Percentiles rank a stretch among this genome's conserved stretches.
These are phyloP conservation scores for Aspergillus glaucus DNA, from an alignment of 2,329 filamentous ascomycete genomes.

Conservation along the genomic window DNA sequence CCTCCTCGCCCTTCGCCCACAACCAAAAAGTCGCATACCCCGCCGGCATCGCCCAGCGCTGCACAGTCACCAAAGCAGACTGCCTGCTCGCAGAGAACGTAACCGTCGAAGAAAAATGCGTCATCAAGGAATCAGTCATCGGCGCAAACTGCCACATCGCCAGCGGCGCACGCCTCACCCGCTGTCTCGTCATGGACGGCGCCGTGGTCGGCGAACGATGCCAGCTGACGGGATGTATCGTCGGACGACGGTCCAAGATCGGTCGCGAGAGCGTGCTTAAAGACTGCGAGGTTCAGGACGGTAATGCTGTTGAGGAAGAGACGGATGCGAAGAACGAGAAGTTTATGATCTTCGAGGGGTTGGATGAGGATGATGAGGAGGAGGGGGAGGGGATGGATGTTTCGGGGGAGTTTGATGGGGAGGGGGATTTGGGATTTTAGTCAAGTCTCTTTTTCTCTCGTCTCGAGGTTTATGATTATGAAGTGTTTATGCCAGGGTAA, in stretches of 20 bases:
- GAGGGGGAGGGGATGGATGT: constrained; percentile 29
- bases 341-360: constrained; percentile 50
- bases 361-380: constrained; percentile 32
- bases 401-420: constrained; percentile 22
- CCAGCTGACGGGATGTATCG: constrained; percentile 78
- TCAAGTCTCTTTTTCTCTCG: not conserved
- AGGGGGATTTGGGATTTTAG: constrained; percentile 16
- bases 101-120: constrained; percentile 76
- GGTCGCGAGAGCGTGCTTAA: constrained; percentile 76
- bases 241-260: constrained; percentile 73
- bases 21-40: constrained; percentile 74
- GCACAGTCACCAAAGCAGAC: constrained; percentile 75
- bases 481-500: not conserved
- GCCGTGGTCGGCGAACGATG: constrained; percentile 77
- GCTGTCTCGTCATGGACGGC: constrained; percentile 89
- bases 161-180: constrained; percentile 75
- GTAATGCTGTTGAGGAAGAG: constrained; percentile 75
- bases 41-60: constrained; percentile 70
- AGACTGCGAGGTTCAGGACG: constrained; percentile 87
- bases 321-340: constrained; percentile 59
- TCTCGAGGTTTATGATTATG: constrained; percentile 25
- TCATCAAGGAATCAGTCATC: constrained; percentile 88
- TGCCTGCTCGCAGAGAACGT: constrained; percentile 83
- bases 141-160: constrained; percentile 82
- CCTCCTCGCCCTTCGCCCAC: constrained; percentile 69